Base-by-base conservation (phyloP, 495 filamentous ascomycete genomes). In the Schizothecium vesticola region DNA sequence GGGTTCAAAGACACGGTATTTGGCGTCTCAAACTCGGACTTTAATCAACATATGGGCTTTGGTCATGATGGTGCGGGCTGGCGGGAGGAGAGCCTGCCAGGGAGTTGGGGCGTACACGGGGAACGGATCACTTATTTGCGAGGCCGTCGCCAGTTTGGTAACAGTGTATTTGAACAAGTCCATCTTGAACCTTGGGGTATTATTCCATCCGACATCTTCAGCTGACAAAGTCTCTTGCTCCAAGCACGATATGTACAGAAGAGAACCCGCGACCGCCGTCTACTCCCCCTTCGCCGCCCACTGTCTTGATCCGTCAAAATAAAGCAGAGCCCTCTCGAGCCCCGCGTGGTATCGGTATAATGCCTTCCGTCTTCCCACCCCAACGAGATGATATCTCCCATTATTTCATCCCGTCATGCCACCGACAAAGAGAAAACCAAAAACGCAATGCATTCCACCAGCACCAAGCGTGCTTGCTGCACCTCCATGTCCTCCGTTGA, bases 351-450 rank as follows among this genome's bases (percentile, higher is more conserved):
- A 51, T 51, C 43, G 58, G 58, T 59, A 59, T 25, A 64, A 64
- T 51, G 43, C 28, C 55, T 65, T 58, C 56, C 56, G 12, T 26
- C 51, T 43, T 19, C 19, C 24, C 51, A 19, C 26, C n/a, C 63
- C 51, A n/a, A 25, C 56, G 24, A 43, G 28, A 59, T 25, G 29
- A 63, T 13, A 23, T 21, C 23, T 8, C 58, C 58, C 58, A 16
- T 58, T 29, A 59, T 65, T 21, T 56, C 43, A 51, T 51, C 43
- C 43, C 55, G 64, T 24, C 55, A 65, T 65, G 64, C 43, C 43
- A 19, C 43, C 56, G 43, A 65, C 26, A 57, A 51, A 51, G 16
- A n/a, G 19, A 51, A 51, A n/a, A 13, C 43, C 43, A 51, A 51
- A 33, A 36, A n/a, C 62, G 19, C 62, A 58, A 65, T 65, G 56